These are phyloP conservation scores for Entomophthora muscae DNA, from an alignment of 371 early-diverging fungal species.

Conservation along the genomic window DNA sequence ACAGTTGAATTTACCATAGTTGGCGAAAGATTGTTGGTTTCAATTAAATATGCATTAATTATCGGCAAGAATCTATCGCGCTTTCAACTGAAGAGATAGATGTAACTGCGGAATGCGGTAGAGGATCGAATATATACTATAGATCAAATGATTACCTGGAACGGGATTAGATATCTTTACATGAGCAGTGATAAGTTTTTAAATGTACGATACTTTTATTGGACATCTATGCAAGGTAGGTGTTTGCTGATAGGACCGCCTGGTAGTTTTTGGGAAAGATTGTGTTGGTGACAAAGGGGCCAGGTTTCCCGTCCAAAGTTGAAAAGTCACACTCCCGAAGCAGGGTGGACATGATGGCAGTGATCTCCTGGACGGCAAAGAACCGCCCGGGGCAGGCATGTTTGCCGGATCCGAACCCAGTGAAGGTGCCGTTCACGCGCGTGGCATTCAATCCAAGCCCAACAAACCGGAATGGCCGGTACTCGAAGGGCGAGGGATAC, in stretches of 20 bases:
- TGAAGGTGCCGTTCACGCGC: conserved; percentile 19
- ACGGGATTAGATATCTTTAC: too few relatives aligned
- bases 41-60: too few relatives aligned
- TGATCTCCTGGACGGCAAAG: conserved; percentile 27
- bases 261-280: not conserved
- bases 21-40: too few relatives aligned
- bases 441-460: conserved; percentile 14
- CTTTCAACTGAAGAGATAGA: too few relatives aligned
- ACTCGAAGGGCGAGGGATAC: conserved; percentile 6
- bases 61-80: too few relatives aligned
- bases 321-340: conserved; percentile 1
- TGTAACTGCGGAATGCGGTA: too few relatives aligned
- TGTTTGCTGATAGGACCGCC: not conserved
- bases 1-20: too few relatives aligned
- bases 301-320: not conserved
- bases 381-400: conserved; percentile 30
- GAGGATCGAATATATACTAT: too few relatives aligned
- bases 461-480: conserved; percentile 20
- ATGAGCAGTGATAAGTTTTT: too few relatives aligned
- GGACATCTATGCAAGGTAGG: too few relatives aligned
- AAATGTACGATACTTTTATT: too few relatives aligned
- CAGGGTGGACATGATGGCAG: conserved; percentile 9
- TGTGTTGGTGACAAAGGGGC: not conserved
- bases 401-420: conserved; percentile 29
- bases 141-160: too few relatives aligned